Evolutionary conservation across 176 grass and related monocot species (phyloP).

Genomic region (Ampelocalamus luodianensis): DNA sequence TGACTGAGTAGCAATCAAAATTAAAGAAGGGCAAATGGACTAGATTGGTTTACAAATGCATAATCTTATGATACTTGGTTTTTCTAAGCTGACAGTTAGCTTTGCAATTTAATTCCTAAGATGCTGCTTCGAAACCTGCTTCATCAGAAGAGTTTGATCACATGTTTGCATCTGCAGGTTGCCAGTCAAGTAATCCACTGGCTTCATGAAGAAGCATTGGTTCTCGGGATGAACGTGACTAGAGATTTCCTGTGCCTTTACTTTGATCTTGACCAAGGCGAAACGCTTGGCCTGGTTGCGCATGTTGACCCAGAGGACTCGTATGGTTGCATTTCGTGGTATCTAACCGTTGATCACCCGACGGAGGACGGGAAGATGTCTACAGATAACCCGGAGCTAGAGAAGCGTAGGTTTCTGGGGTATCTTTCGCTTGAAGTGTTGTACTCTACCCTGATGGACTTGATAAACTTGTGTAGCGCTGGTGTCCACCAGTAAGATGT

Average conservation of each 20-base stretch:
- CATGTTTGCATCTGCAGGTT: slow-evolving; percentile 49
- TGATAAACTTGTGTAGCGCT: slow-evolving; percentile 68
- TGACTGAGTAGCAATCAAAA: background rate
- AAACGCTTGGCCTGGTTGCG: slow-evolving; percentile 75
- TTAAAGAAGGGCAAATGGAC: background rate
- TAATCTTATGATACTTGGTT: background rate
- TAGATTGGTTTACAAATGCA: background rate
- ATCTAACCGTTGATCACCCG: slow-evolving; percentile 54
- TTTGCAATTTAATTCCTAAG: background rate
- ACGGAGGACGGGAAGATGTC: slow-evolving; percentile 58
- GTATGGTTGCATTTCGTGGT: slow-evolving; percentile 77
- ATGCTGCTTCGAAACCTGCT: slow-evolving; percentile 11
- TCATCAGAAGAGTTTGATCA: slow-evolving; percentile 6
- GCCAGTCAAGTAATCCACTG: slow-evolving; percentile 86
- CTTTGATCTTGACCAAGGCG: slow-evolving; percentile 80
- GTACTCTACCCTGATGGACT: slow-evolving; percentile 76
- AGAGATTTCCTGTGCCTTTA: slow-evolving; percentile 87
- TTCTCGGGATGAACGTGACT: slow-evolving; percentile 77
- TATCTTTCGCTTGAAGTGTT: slow-evolving; percentile 75
- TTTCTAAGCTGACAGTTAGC: background rate
- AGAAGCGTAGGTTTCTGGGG: slow-evolving; percentile 69
- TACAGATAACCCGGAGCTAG: slow-evolving; percentile 43
- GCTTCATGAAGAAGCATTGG: slow-evolving; percentile 81
- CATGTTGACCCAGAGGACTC: slow-evolving; percentile 66
- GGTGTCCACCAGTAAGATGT: slow-evolving; percentile 54